These are phyloP conservation scores for Trichoderma asperellum DNA, from an alignment of 2,329 filamentous ascomycete species.

Conservation along the genomic window DNA sequence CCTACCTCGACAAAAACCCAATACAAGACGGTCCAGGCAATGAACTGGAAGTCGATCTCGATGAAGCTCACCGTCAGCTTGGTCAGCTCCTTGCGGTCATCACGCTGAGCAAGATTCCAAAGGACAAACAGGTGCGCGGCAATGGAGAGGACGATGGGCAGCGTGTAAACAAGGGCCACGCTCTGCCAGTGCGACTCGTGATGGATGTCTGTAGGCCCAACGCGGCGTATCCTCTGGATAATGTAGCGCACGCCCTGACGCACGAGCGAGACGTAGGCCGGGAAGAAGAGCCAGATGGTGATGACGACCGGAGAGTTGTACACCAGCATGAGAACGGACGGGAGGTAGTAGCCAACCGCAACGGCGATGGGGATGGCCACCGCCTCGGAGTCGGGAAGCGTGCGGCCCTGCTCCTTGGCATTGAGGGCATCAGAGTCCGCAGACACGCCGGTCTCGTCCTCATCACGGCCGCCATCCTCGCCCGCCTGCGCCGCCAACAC, in stretches of 20 bases:
- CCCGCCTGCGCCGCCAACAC: slow-evolving; percentile 40
- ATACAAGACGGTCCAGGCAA: slow-evolving; percentile 54
- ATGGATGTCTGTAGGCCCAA: slow-evolving; percentile 43
- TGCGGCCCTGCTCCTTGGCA: slow-evolving; percentile 35
- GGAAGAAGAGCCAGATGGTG: slow-evolving; percentile 57
- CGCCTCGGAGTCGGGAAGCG: slow-evolving; percentile 55
- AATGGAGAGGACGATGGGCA: slow-evolving; percentile 51
- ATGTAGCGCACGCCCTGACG: slow-evolving; percentile 44
- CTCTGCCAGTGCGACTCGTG: slow-evolving; percentile 49
- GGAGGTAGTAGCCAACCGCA: slow-evolving; percentile 52
- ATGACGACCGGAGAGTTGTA: slow-evolving; percentile 45
- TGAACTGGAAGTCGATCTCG: slow-evolving; percentile 51
- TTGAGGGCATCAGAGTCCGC: not conserved
- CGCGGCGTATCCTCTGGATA: slow-evolving; percentile 35
- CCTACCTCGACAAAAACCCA: slow-evolving; percentile 59
- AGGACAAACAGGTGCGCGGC: slow-evolving; percentile 49
- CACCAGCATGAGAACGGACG: slow-evolving; percentile 53
- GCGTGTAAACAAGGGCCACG: slow-evolving; percentile 48
- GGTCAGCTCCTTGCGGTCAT: slow-evolving; percentile 55
- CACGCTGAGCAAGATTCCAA: slow-evolving; percentile 42
- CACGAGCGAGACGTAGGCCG: slow-evolving; percentile 52
- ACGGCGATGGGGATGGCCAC: slow-evolving; percentile 59
- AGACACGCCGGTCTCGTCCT: slow-evolving; percentile 40
- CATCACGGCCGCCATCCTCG: slow-evolving; percentile 58
- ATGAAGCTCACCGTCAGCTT: slow-evolving; percentile 51